Evolutionary conservation across 805 yeast genomes (phyloP), one percentile per base, ranked within the genome.

Genomic region (Myxozyma neglecta): DNA sequence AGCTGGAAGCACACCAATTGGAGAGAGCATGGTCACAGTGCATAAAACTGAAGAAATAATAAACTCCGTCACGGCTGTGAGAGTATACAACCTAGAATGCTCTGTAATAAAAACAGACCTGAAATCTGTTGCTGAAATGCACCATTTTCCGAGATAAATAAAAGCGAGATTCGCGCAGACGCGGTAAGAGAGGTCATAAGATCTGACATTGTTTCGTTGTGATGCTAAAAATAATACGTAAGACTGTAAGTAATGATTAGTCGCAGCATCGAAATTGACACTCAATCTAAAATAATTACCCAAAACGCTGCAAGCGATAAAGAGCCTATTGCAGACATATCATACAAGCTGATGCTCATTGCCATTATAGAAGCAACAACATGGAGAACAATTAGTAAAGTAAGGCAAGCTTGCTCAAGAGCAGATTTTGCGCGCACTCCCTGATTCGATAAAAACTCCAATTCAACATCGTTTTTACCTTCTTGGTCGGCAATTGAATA

Each of bases 1-100:
- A 0, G 61, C 58, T 2, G 64, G 64, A 10, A 52, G 16, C 9
- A 32, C 18, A n/a, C 64, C 59, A 11, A 53, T 9, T 3, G 64
- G 61, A 35, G 61, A 56, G 3, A 34, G 24, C 14, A 53, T 42
- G n/a, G 52, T 43, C 58, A 83, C 71, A 13, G 78, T 48, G 49
- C 84, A 78, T 55, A 88, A 75, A 0, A 76, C 48, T 0, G 79
- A 54, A 44, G 81, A 72, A 10, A 83, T 68, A 16, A 74, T 66
- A 60, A 86, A 85, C 29, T 67, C 55, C 18, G 66, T 62, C 14
- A 44, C 59, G 47, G 54, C 60, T 56, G 44, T 46, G 48, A 56
- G 51, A 45, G 16, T 70, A 64, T n/a, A 55, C 57, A 14, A 29
- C 4, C 3, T 68, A 56, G 58, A 53, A 70, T 58, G 67, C 67